These are phyloP conservation scores for Citrus unshiu DNA, from an alignment of 345 rosid species.

Conservation along the genomic window DNA sequence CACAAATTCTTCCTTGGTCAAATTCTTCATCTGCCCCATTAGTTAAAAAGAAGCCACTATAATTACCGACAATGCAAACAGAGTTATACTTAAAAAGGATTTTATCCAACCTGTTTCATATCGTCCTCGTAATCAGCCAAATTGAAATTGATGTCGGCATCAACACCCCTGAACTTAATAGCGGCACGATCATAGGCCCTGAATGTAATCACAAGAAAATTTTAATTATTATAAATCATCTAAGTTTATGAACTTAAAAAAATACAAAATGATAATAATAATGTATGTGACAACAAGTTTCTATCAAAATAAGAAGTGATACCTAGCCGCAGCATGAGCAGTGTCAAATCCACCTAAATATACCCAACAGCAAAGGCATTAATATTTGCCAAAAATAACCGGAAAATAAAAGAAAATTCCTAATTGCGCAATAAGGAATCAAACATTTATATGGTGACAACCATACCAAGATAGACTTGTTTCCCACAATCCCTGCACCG, in stretches of 20 bases:
- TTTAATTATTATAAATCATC: neutral
- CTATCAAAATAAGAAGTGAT: neutral
- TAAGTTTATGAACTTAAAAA: neutral
- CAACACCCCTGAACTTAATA: conserved; percentile 88
- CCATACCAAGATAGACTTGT: conserved; percentile 92
- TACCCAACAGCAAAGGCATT: conserved; percentile 16
- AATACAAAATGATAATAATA: neutral
- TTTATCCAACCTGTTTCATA: conserved; percentile 60
- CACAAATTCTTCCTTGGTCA: conserved; percentile 87
- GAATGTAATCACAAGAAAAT: conserved; percentile 7
- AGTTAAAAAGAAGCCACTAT: conserved; percentile 10
- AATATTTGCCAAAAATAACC: neutral
- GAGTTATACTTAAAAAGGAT: neutral
- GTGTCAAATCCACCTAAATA: conserved; percentile 92
- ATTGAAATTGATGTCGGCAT: conserved; percentile 89
- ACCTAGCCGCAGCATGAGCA: conserved; percentile 99
- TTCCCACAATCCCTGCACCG: conserved; percentile 91
- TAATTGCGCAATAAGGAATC: neutral
- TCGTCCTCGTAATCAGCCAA: conserved; percentile 85
- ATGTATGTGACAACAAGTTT: neutral
- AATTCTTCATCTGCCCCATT: conserved; percentile 52
- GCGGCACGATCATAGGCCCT: conserved; percentile 99
- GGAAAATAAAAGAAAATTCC: neutral
- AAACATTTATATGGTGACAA: conserved; percentile 7
- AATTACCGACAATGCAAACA: neutral